Evolutionary conservation across 768 basidiomycete genomes (phyloP), one percentile per base, ranked within the genome.

Genomic region (Tylopilus plumbeoviolaceoides): DNA sequence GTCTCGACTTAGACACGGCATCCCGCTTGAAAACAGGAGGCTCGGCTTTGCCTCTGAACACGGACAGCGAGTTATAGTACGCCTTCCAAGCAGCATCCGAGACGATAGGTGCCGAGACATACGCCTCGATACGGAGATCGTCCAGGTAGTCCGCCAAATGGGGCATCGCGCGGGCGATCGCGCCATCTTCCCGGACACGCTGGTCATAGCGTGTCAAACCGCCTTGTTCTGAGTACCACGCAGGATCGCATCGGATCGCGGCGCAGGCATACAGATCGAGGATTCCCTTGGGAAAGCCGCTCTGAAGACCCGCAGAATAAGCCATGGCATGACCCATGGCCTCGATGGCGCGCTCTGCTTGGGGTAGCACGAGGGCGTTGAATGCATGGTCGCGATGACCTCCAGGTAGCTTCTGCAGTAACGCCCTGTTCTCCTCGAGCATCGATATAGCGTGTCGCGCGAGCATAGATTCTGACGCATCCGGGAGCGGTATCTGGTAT

Each of bases 261-360:
- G 75, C 72, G 48, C 74, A 75, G 59, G 78, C 80, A 62, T 81
- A 85, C 8, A 84, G 62, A 50, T 83, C 80, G 30, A 84, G 68
- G 27, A 86, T 72, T 17, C 74, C 71, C 57, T 71, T 67, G 3
- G 78, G 76, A 27, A 84, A 60, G 4, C 70, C 72, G 12, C 71
- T 69, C 31, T 69, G 67, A 41, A 76, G 52, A 17, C 75, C 83
- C 17, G 78, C 78, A 7, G 81, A 78, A 61, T 84, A 83, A 3
- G 83, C 80, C 39, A 82, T 70, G 15, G 82, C 78, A 60, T 84
- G 81, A 4, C 84, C 84, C 39, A 85, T 78, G n/a, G 83, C 78
- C 68, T 82, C 78, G 48, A 85, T 64, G 7, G 78, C 72, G 12
- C 55, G 52, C 47, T 80, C 76, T 10, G 81, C 78, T 61, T 79